Evolutionary conservation across 306 rosid genomes (phyloP).

Genomic region (Pterocarpus macrocarpus): DNA sequence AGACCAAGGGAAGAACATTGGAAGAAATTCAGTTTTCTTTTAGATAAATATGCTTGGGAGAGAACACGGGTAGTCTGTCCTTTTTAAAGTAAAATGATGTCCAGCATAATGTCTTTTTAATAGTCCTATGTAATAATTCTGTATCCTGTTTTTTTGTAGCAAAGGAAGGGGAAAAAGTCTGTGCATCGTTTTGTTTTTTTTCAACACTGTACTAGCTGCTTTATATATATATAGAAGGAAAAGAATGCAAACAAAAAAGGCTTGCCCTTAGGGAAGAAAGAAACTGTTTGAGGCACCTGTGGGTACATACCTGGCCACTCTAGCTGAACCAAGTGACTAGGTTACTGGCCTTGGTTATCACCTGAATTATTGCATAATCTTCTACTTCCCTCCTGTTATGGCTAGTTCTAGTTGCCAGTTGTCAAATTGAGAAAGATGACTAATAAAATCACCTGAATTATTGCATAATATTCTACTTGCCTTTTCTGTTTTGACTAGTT

Average conservation of each 20-base stretch:
- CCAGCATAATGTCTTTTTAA: constrained; percentile 11
- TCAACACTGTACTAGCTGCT: neutral
- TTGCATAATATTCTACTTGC: constrained; percentile 58
- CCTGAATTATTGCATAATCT: too few relatives aligned
- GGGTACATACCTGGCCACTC: constrained; percentile 65
- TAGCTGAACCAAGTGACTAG: constrained; percentile 69
- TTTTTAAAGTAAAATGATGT: constrained; percentile 11
- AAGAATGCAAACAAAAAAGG: neutral
- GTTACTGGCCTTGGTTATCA: constrained; percentile 44
- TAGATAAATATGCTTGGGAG: constrained; percentile 55
- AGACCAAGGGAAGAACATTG: constrained; percentile 86
- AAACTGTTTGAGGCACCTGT: constrained; percentile 53
- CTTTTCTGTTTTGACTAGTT: constrained; percentile 30
- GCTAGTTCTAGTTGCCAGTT: too few relatives aligned
- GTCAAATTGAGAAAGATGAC: too few relatives aligned
- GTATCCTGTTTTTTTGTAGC: neutral
- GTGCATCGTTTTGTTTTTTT: neutral
- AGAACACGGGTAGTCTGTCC: constrained; percentile 17
- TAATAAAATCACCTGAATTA: constrained; percentile 50
- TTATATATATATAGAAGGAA: too few relatives aligned
- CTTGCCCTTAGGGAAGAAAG: constrained; percentile 50
- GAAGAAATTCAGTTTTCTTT: constrained; percentile 87
- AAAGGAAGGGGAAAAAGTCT: neutral
- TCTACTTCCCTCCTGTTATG: too few relatives aligned
- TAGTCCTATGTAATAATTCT: constrained; percentile 17